Percentiles rank a stretch among this genome's conserved stretches.
phyloP scores from a whole-genome alignment of 768 basidiomycete genomes.

The Leucocoprinus birnbaumii region DNA sequence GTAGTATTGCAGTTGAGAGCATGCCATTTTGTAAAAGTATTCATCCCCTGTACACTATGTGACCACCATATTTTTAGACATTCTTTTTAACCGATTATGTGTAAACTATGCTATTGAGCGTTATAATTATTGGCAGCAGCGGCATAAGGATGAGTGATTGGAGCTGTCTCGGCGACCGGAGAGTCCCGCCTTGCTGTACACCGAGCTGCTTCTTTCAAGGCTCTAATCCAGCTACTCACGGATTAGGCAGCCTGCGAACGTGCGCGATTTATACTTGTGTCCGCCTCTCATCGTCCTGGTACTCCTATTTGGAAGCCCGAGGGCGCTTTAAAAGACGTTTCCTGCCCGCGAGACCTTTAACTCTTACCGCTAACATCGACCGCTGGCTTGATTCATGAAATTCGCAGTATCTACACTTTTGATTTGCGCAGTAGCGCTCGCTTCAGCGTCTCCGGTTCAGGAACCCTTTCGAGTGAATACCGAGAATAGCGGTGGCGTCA shows the following conservation, averaged over 20 bases:
- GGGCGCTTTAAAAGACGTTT: neutral
- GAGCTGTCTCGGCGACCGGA: neutral
- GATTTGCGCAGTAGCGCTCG: neutral
- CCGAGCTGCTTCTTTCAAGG: neutral
- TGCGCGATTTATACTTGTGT: slow-evolving; percentile 5
- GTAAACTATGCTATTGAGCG: no score
- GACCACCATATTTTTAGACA: neutral
- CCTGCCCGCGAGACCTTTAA: neutral
- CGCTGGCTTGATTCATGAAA: neutral
- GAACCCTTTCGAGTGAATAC: neutral
- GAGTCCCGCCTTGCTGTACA: neutral
- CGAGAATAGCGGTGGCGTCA: neutral
- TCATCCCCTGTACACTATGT: slow-evolving; percentile 1
- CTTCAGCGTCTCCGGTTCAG: neutral
- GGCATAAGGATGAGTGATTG: neutral
- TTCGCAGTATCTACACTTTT: neutral
- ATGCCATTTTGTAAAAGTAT: slow-evolving; percentile 8
- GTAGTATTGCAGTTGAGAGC: slow-evolving; percentile 1
- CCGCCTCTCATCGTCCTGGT: neutral
- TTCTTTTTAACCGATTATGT: neutral
- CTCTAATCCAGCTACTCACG: neutral
- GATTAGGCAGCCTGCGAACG: slow-evolving; percentile 8
- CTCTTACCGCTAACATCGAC: neutral
- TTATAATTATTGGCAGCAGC: no score
- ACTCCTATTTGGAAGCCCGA: neutral